Conservation (phyloP, 495 filamentous ascomycete genomes). For the Aspergillus affinis region DNA sequence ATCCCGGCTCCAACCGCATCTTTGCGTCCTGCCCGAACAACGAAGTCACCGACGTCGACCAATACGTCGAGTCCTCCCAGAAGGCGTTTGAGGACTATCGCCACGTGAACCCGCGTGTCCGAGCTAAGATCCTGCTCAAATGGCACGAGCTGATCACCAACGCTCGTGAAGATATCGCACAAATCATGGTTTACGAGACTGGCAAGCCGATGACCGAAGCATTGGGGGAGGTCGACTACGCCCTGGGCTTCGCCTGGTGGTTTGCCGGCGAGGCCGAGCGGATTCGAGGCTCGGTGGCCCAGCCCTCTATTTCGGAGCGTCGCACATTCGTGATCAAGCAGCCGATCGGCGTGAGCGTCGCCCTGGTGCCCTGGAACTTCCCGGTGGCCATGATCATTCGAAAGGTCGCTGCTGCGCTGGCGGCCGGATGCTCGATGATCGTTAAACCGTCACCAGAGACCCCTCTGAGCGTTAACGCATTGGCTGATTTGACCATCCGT, state of each 20-base stretch:
- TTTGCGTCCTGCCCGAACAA: not conserved
- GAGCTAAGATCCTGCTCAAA: conserved; percentile 13
- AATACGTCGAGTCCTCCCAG: not conserved
- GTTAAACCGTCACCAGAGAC: conserved; percentile 44
- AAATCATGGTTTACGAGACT: conserved; percentile 47
- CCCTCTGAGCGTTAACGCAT: conserved; percentile 54
- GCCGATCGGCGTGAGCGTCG: conserved; percentile 46
- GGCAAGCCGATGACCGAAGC: conserved; percentile 49
- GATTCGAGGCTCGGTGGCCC: conserved; percentile 39
- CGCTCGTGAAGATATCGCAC: conserved; percentile 44
- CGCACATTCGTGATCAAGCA: conserved; percentile 51
- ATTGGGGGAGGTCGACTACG: conserved; percentile 47
- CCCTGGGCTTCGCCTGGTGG: conserved; percentile 49
- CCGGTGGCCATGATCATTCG: conserved; percentile 57
- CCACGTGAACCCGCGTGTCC: not conserved
- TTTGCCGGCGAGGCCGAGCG: conserved; percentile 53
- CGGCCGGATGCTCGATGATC: conserved; percentile 62
- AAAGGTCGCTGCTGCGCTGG: conserved; percentile 60
- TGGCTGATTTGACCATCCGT: conserved; percentile 56
- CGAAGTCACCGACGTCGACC: not conserved
- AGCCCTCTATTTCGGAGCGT: conserved; percentile 31
- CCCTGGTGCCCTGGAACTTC: conserved; percentile 46
- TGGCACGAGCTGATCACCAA: conserved; percentile 34
- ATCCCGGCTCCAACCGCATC: not conserved
- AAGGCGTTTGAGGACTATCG: not conserved